Evolutionary conservation across 371 early-diverging fungal species (phyloP).

Genomic region (Smittium culicis): DNA sequence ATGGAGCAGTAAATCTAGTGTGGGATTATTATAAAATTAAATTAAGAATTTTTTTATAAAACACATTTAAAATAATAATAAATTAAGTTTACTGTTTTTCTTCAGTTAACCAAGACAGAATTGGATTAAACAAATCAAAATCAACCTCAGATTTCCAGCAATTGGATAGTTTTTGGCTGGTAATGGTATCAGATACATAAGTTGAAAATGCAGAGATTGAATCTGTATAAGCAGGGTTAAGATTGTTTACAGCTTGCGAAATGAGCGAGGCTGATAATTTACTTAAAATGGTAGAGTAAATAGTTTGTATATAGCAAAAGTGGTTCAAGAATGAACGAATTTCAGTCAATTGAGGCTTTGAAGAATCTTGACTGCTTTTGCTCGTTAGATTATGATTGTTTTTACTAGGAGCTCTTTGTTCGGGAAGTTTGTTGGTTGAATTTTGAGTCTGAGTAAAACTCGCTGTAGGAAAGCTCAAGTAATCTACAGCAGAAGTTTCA

Average conservation of each 20-base stretch:
- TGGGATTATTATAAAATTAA: no score
- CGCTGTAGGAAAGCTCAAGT: no score
- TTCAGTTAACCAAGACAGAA: neutral
- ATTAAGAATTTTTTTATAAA: no score
- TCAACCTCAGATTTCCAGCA: neutral
- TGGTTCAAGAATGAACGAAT: neutral
- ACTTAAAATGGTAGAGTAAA: neutral
- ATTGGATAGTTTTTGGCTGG: neutral
- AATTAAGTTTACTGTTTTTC: no score
- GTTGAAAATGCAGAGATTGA: neutral
- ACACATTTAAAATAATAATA: no score
- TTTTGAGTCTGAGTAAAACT: no score
- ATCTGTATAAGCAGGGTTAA: neutral
- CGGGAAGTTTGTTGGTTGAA: no score
- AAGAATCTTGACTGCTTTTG: neutral
- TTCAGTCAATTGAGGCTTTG: neutral
- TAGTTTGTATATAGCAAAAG: neutral
- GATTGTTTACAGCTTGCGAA: neutral
- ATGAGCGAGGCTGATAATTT: neutral
- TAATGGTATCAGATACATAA: neutral
- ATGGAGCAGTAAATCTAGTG: neutral
- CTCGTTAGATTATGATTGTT: no score
- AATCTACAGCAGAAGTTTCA: neutral
- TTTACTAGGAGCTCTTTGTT: no score
- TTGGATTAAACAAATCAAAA: constrained; percentile 1